Evolutionary conservation across 441 rosid species (phyloP).

Genomic region (Jatropha podagrica): DNA sequence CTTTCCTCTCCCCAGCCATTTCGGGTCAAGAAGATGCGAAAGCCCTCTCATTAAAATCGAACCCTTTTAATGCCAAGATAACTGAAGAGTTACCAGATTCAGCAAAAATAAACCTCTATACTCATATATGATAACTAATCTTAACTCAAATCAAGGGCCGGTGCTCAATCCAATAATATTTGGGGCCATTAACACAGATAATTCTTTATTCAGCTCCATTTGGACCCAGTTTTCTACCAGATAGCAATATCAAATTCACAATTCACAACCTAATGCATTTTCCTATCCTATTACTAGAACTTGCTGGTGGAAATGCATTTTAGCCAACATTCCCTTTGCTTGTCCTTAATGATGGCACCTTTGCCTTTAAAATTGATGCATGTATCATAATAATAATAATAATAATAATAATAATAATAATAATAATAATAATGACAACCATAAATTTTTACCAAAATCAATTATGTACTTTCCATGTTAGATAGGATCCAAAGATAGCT

Average conservation of each 20-base stretch:
- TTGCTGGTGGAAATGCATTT: background rate
- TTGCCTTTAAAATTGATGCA: background rate
- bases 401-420: background rate
- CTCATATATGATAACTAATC: background rate
- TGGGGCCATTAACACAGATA: no score
- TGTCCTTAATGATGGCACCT: background rate
- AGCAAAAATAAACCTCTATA: background rate
- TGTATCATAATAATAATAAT: background rate
- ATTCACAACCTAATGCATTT: background rate
- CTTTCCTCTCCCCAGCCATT: background rate
- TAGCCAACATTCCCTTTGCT: background rate
- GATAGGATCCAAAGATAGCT: background rate
- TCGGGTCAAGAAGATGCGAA: conserved; percentile 2
- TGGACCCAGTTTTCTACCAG: background rate
- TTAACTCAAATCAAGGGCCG: background rate
- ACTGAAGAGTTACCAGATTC: background rate
- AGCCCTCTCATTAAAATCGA: background rate
- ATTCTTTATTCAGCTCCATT: background rate
- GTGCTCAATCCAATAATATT: background rate
- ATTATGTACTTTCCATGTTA: background rate
- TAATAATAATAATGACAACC: no score
- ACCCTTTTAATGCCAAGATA: no score
- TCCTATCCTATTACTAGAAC: background rate
- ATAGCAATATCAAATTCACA: background rate
- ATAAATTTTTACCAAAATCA: background rate